Conservation (phyloP, 2,329 filamentous ascomycete species). For the Claviceps sp. region DNA sequence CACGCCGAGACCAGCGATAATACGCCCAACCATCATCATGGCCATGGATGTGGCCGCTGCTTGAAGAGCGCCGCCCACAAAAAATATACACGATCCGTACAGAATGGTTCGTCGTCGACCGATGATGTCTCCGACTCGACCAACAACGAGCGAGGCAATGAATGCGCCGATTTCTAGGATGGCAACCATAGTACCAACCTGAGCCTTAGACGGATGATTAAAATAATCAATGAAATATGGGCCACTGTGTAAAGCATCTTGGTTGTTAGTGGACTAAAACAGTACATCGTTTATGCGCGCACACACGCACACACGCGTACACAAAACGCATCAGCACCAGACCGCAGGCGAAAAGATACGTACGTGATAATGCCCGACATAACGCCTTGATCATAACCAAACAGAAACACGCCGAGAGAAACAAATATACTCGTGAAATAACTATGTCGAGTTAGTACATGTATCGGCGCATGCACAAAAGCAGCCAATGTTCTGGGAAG, state of each 20-base stretch:
- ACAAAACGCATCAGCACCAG: not conserved
- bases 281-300: not conserved
- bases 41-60: slow-evolving; percentile 68
- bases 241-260: slow-evolving; percentile 42
- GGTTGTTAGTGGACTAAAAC: not conserved
- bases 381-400: slow-evolving; percentile 81
- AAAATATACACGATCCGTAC: slow-evolving; percentile 85
- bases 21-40: slow-evolving; percentile 78
- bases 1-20: slow-evolving; percentile 75
- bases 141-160: slow-evolving; percentile 75
- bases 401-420: slow-evolving; percentile 74
- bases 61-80: slow-evolving; percentile 72
- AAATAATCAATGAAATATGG: slow-evolving; percentile 87
- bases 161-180: slow-evolving; percentile 92
- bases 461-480: not conserved
- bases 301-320: not conserved
- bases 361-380: slow-evolving; percentile 67
- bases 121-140: slow-evolving; percentile 80
- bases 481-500: not conserved
- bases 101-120: slow-evolving; percentile 82
- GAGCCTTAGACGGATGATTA: slow-evolving; percentile 69
- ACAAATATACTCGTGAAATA: slow-evolving; percentile 93
- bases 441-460: slow-evolving; percentile 28
- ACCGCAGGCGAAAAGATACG: slow-evolving; percentile 12
- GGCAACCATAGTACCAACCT: slow-evolving; percentile 94